A percentile compares a stretch with the other conserved stretches of the same genome.
These are phyloP conservation scores for Nothophaeocryptopus gaeumannii DNA, from an alignment of 2,329 filamentous ascomycete species.

Conservation along the genomic window DNA sequence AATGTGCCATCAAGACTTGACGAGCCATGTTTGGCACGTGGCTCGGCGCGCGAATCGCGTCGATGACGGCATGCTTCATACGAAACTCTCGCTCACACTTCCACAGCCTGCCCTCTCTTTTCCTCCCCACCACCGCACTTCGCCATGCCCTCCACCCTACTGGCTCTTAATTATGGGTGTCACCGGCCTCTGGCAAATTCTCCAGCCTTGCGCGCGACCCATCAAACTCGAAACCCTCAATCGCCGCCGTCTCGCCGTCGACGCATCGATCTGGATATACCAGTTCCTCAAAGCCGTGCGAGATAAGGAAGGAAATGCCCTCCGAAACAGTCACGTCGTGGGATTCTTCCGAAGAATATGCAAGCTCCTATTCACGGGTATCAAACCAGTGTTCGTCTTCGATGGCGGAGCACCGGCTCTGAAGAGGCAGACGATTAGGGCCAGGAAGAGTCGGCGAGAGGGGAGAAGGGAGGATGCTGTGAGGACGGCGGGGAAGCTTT, in stretches of 20 bases:
- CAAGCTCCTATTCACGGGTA: slow-evolving; percentile 94
- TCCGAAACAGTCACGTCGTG: slow-evolving; percentile 92
- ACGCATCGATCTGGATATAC: slow-evolving; percentile 99
- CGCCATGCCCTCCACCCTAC: background rate
- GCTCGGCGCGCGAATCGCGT: background rate
- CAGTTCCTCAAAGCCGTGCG: slow-evolving; percentile 98
- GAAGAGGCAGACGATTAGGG: slow-evolving; percentile 85
- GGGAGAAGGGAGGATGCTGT: slow-evolving; percentile 90
- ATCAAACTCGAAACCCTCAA: slow-evolving; percentile 96
- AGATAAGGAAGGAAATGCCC: slow-evolving; percentile 94
- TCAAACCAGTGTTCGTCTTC: slow-evolving; percentile 95
- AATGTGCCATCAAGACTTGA: no score
- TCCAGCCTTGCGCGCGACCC: slow-evolving; percentile 91
- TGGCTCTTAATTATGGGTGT: slow-evolving; percentile 74
- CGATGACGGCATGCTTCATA: slow-evolving; percentile 1
- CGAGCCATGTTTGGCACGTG: background rate
- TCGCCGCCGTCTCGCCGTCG: slow-evolving; percentile 90
- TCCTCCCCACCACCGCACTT: background rate
- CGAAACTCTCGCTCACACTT: background rate
- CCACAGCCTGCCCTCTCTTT: background rate
- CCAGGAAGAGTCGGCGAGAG: slow-evolving; percentile 74
- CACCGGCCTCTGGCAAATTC: slow-evolving; percentile 92
- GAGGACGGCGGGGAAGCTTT: slow-evolving; percentile 81
- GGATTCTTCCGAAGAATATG: slow-evolving; percentile 98
- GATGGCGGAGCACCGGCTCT: slow-evolving; percentile 89